Percentiles rank a stretch among this genome's conserved stretches.
Conservation (phyloP, 2,329 filamentous ascomycete species). For the Blastomyces gilchristii region DNA sequence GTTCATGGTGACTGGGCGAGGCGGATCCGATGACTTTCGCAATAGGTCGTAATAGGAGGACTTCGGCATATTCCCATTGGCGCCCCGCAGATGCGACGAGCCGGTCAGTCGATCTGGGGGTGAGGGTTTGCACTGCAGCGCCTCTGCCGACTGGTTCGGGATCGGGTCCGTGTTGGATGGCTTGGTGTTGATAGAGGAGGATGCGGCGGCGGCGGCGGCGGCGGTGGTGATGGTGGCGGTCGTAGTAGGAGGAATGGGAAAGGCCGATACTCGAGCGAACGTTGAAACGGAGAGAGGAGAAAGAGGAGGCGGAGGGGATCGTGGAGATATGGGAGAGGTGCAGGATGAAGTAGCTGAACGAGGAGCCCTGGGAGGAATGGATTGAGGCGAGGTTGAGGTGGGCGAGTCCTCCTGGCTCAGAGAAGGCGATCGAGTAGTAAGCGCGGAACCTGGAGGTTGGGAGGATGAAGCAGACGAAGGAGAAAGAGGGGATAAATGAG, state of each 20-base stretch:
- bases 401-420: background rate
- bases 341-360: background rate
- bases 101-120: slow-evolving; percentile 1
- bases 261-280: background rate
- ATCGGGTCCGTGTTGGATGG: background rate
- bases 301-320: background rate
- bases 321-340: background rate
- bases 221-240: background rate
- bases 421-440: background rate
- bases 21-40: slow-evolving; percentile 21
- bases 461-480: background rate
- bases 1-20: slow-evolving; percentile 13
- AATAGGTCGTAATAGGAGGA: slow-evolving; percentile 16
- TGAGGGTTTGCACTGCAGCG: background rate
- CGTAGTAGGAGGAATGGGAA: slow-evolving; percentile 4
- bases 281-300: background rate
- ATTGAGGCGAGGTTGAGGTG: background rate
- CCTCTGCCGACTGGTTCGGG: background rate
- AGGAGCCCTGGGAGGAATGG: background rate
- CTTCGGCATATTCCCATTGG: slow-evolving; percentile 3
- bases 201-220: too few species aligned
- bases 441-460: background rate
- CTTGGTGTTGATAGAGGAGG: background rate
- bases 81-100: slow-evolving; percentile 4
- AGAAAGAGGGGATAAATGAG: background rate